Evolutionary conservation across 2,329 filamentous ascomycete species (phyloP).

Genomic region (Cercospora beticola): DNA sequence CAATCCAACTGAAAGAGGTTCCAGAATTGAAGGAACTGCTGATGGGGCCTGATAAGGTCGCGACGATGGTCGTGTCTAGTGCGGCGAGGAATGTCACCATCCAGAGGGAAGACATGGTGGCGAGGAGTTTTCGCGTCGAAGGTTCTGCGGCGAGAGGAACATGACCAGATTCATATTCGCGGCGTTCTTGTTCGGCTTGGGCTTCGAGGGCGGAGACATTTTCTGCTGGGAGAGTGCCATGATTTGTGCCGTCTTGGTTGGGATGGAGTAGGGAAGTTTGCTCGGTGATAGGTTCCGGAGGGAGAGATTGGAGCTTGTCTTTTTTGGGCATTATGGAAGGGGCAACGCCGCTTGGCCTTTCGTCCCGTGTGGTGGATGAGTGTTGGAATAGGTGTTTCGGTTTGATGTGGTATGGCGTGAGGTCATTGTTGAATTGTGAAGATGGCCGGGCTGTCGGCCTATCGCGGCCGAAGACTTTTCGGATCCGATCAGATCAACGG

Average conservation of each 20-base stretch:
- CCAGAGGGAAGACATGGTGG: conserved; percentile 54
- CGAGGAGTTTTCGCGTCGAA: conserved; percentile 47
- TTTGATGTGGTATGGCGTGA: neutral
- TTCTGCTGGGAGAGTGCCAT: conserved; percentile 7
- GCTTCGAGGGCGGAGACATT: conserved; percentile 28
- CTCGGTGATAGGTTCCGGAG: conserved; percentile 11
- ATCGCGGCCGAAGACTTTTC: neutral
- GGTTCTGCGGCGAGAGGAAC: conserved; percentile 45
- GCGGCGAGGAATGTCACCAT: conserved; percentile 57
- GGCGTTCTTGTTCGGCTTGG: conserved; percentile 35
- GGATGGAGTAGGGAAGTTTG: conserved; percentile 7
- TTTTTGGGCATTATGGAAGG: conserved; percentile 1
- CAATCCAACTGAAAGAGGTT: conserved; percentile 81
- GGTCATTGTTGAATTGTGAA: conserved; percentile 7
- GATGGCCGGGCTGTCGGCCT: neutral
- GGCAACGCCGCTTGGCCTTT: neutral
- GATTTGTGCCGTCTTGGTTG: conserved; percentile 4
- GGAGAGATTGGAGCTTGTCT: conserved; percentile 6
- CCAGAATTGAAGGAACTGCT: conserved; percentile 80
- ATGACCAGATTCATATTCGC: conserved; percentile 34
- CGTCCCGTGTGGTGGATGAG: neutral
- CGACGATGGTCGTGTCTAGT: conserved; percentile 78
- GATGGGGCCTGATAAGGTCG: conserved; percentile 80
- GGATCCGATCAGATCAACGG: neutral
- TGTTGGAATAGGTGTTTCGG: neutral